These are phyloP conservation scores for Myriosclerotinia curreyana DNA, from an alignment of 2,329 filamentous ascomycete species.

Conservation along the genomic window DNA sequence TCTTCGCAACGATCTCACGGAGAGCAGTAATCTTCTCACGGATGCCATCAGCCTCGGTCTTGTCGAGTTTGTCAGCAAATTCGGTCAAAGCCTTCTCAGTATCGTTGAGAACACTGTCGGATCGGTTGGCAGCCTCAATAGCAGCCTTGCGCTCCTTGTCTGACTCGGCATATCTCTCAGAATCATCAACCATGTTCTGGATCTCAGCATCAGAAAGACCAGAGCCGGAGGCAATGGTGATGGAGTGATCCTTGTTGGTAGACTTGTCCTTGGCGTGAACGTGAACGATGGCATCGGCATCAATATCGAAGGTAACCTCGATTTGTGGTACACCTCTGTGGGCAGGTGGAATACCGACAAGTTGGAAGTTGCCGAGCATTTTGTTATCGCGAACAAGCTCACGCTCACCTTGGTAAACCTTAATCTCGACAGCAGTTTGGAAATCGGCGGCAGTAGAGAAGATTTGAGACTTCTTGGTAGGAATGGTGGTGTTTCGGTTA, in stretches of 20 bases:
- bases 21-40: conserved; percentile 86
- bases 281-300: conserved; percentile 96
- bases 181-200: conserved; percentile 95
- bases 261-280: conserved; percentile 99
- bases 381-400: conserved; percentile 99
- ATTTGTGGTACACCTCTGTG: conserved; percentile 95
- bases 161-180: conserved; percentile 89
- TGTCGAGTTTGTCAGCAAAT: conserved; percentile 93
- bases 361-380: conserved; percentile 98
- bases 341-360: conserved; percentile 92
- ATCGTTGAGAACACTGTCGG: conserved; percentile 93
- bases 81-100: conserved; percentile 98
- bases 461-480: conserved; percentile 98
- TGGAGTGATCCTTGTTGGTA: conserved; percentile 98
- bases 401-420: conserved; percentile 99
- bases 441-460: conserved; percentile 98
- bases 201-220: conserved; percentile 95
- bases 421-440: conserved; percentile 98
- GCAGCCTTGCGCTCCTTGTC: conserved; percentile 96
- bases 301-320: conserved; percentile 98
- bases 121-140: conserved; percentile 96
- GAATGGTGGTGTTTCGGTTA: conserved; percentile 98
- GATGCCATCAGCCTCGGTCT: conserved; percentile 89
- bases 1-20: conserved; percentile 89
- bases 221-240: conserved; percentile 96